phyloP scores from a whole-genome alignment of 1,284 basidiomycete genomes.

The Microbotryum silenes-acaulis region DNA sequence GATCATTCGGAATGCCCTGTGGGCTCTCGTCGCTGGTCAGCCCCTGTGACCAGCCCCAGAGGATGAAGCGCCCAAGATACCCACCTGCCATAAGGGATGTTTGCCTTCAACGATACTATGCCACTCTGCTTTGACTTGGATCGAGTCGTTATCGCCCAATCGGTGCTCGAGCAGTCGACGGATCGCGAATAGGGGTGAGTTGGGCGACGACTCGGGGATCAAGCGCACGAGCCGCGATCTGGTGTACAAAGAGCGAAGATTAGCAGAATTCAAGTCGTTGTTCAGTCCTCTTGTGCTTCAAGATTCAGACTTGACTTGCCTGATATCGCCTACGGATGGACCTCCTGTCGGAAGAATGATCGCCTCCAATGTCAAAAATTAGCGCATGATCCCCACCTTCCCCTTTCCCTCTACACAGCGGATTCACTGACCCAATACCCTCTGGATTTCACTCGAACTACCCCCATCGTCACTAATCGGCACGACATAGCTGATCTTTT shows the following conservation, averaged over 20 bases:
- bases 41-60: not conserved
- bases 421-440: conserved; percentile 38
- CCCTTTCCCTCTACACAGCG: too few relatives aligned
- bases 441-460: conserved; percentile 44
- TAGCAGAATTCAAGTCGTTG: not conserved
- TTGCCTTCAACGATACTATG: conserved; percentile 84
- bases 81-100: conserved; percentile 68
- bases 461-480: conserved; percentile 51
- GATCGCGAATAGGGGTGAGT: conserved; percentile 28
- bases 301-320: not conserved
- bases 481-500: conserved; percentile 36
- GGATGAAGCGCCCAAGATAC: not conserved
- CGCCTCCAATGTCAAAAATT: too few relatives aligned
- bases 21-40: not conserved
- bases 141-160: conserved; percentile 51
- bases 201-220: conserved; percentile 40
- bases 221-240: conserved; percentile 49
- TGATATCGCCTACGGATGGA: conserved; percentile 40
- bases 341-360: conserved; percentile 35
- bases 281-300: not conserved
- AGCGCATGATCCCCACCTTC: too few relatives aligned
- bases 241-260: not conserved
- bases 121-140: conserved; percentile 39
- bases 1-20: conserved; percentile 69
- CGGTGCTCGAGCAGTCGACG: conserved; percentile 30